A percentile compares a stretch with the other conserved stretches of the same genome.
These are phyloP conservation scores for Malbranchea zuffiana DNA, from an alignment of 2,329 filamentous ascomycete genomes.

Conservation along the genomic window DNA sequence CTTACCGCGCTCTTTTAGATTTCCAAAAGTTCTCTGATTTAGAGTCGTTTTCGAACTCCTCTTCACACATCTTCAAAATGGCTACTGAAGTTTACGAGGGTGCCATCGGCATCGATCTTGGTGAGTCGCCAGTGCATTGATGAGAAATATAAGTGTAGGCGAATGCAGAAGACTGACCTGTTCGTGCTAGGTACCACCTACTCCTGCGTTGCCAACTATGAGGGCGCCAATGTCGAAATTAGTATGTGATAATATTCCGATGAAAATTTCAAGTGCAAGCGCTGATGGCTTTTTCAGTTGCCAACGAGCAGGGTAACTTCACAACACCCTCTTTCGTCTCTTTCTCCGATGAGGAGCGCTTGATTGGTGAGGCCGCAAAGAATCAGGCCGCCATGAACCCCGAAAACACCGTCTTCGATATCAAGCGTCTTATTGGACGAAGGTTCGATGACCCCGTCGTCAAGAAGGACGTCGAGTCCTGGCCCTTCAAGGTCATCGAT, in stretches of 20 bases:
- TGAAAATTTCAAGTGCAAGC: slow-evolving; percentile 11
- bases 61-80: slow-evolving; percentile 49
- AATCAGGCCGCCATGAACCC: slow-evolving; percentile 99
- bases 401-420: slow-evolving; percentile 93
- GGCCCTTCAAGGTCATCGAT: slow-evolving; percentile 98
- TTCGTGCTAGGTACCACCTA: slow-evolving; percentile 76
- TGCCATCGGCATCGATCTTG: slow-evolving; percentile 99
- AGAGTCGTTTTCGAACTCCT: slow-evolving; percentile 8
- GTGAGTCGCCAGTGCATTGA: slow-evolving; percentile 42
- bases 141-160: slow-evolving; percentile 1
- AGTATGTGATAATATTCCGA: slow-evolving; percentile 59
- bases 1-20: slow-evolving; percentile 5
- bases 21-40: slow-evolving; percentile 10
- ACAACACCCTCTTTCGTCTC: slow-evolving; percentile 98
- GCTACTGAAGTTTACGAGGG: slow-evolving; percentile 97
- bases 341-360: slow-evolving; percentile 95
- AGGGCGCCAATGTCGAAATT: slow-evolving; percentile 99
- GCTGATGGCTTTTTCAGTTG: slow-evolving; percentile 45
- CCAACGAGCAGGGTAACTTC: slow-evolving; percentile 99
- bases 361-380: slow-evolving; percentile 99
- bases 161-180: slow-evolving; percentile 15
- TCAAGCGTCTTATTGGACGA: slow-evolving; percentile 98
- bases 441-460: slow-evolving; percentile 90
- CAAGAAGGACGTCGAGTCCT: slow-evolving; percentile 98
- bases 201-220: slow-evolving; percentile 98